Evolutionary conservation across 179 eudicot species (phyloP), one percentile per base, ranked within the genome.

Genomic region (Patellifolia procumbens): DNA sequence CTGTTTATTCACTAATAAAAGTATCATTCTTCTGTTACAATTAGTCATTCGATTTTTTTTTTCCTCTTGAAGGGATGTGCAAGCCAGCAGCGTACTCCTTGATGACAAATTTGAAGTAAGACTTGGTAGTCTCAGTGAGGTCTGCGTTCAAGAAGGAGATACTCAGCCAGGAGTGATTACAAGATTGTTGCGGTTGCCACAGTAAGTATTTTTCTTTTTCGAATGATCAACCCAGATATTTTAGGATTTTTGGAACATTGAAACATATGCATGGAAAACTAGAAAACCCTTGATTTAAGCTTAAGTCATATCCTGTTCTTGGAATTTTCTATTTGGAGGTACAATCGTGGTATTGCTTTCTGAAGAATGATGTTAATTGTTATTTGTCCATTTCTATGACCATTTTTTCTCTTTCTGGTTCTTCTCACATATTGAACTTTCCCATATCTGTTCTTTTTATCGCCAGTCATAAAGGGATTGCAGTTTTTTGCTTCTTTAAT

Each of bases 51-150:
- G 51, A 17, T 56, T 65, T 29, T 34, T 55, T 22, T 43, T 39
- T 35, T 20, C n/a, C 71, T 76, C 22, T 43, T 75, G 70, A 74
- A 93, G 98, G 80, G 94, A 93, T 82, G 61, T 91, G 49, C 94
- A 91, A 87, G 97, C 98, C 71, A 91, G 93, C 88, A 93, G 98
- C 79, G 88, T 93, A 61, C 91, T 93, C 45, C 98, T 93, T 70
- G 98, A 93, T 73, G 98, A 93, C 76, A 93, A 93, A 82, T 93
- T 86, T 84, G 98, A 93, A 79, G 97, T 93, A 66, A 83, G 98
- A 75, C 92, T 93, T 79, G 97, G 97, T 49, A 93, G 98, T 77
- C 86, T 93, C 79, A 88, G 88, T 59, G 91, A 93, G 65, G 87
- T 87, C 46, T 75, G 88, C 65, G 67, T 75, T 59, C 89, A 84